Base-by-base conservation (phyloP, 345 rosid genomes). In the Alliaria petiolata region DNA sequence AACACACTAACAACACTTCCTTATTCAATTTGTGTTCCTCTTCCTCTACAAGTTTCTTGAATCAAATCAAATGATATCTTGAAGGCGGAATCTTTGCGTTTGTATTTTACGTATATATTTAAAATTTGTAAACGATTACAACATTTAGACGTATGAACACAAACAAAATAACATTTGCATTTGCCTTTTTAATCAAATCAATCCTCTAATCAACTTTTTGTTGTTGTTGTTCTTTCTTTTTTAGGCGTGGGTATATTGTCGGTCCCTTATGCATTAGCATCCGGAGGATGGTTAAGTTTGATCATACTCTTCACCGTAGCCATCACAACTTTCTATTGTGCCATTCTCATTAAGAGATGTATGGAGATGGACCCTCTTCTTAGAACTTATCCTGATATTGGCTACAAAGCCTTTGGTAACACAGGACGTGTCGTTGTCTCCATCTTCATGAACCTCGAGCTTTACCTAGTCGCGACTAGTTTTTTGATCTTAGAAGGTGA, bases 221-320 rank as follows among this genome's bases (percentile, higher is more conserved):
- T 17, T 22, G 8, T 0, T 22, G 25, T 22, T 60, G 4, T 31
- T 17, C 31, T 34, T 53, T 45, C 3, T 6, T 54, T 65, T 68
- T 26, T 84, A 93, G 98, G 97, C 70, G 91, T 90, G 30, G 97
- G 98, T 40, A 87, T 93, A 70, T 81, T 93, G 58, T 90, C 98
- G 8, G 83, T 83, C 36, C 91, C 97, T 15, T 87, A 87, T 70
- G 98, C 97, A 11, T 74, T 93, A 15, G 85, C 97, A 61, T 79
- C 97, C 0, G 98, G 98, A 74, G 98, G 98, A 69, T 93, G 98
- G 98, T 44, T 87, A 71, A 87, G 96, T 81, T 81, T 90, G 69
- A 42, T 72, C 14, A 71, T 89, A 10, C 85, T 93, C 33, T 85
- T 90, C 46, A 47, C 76, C 26, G 77, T 89, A 11, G 90, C 96